Percentiles rank a stretch among this genome's conserved stretches.
phyloP scores from a whole-genome alignment of 805 yeast species.

The Suhomyces sp. region DNA sequence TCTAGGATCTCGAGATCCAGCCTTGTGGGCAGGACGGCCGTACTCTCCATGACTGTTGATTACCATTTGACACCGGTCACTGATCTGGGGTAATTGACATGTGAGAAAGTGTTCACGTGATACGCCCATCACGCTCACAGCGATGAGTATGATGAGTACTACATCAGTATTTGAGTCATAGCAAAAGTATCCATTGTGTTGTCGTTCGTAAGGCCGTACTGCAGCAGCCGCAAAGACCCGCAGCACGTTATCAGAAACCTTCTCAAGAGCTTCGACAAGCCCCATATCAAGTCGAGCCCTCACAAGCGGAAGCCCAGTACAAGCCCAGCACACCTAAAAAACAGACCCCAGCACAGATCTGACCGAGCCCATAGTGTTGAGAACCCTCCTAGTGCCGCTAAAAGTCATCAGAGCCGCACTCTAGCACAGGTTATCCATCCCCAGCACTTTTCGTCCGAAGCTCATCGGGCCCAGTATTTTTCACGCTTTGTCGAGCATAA shows the following conservation, averaged over 20 bases:
- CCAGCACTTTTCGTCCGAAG: conserved; percentile 8
- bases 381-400: neutral
- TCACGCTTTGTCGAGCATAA: conserved; percentile 10
- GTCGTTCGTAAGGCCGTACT: neutral
- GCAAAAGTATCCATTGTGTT: conserved; percentile 3
- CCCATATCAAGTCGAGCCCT: neutral
- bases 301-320: neutral
- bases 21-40: neutral
- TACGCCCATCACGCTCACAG: neutral
- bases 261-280: neutral
- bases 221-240: neutral
- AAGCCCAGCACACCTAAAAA: neutral
- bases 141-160: neutral
- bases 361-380: neutral
- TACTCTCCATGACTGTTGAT: neutral
- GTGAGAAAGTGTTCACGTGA: neutral
- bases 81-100: neutral
- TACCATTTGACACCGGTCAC: neutral
- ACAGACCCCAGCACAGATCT: neutral
- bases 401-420: neutral
- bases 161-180: neutral
- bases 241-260: neutral
- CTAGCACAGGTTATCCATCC: conserved; percentile 10
- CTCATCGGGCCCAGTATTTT: conserved; percentile 6
- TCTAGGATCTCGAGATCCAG: conserved; percentile 1